Evolutionary conservation across 495 filamentous ascomycete genomes (phyloP), one percentile per base, ranked within the genome.

Genomic region (Monascus purpureus): DNA sequence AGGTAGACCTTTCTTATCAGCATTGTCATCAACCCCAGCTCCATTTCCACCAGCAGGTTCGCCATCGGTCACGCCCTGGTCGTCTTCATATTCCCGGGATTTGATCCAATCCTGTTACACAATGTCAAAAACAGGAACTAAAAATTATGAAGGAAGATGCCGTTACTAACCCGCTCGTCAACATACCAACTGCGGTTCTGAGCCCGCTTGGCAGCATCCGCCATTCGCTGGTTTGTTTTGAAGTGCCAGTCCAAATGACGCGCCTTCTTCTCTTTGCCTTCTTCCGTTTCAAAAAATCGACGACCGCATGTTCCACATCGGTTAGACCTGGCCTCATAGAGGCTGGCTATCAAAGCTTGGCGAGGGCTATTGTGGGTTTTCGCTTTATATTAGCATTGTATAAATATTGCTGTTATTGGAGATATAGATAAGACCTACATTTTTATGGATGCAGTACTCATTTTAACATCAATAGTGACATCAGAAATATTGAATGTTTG

Each of bases 231-330:
- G 49, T 94, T 88, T 2, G 88, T 88, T 17, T 76, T 72, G 61
- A 97, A 97, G 52, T 97, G 90, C 90, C 88, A 96, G 51, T 97
- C 90, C 53, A 95, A 68, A 57, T 97, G 90, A 1, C 80, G 73
- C n/a, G 79, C 78, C 56, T 96, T 96, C 57, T 76, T 77, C 45
- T 73, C 70, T 38, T 73, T 80, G 17, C 85, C 88, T 40, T 83
- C 71, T 27, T 81, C 78, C 15, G 77, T 79, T 13, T 72, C 65
- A 19, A 65, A 63, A 49, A 96, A 97, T 3, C 90, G 77, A 20
- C 84, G 75, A 30, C 87, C 90, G 59, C 90, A 97, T 23, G 87
- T 87, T 15, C 73, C 78, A 51, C 90, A 97, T 38, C 82, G 75
- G 36, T 85, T 81, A 4, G 88, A 80, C 23, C 77, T 67, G 22